phyloP scores from a whole-genome alignment of 2,329 filamentous ascomycete genomes.

The Cercospora citrullina region DNA sequence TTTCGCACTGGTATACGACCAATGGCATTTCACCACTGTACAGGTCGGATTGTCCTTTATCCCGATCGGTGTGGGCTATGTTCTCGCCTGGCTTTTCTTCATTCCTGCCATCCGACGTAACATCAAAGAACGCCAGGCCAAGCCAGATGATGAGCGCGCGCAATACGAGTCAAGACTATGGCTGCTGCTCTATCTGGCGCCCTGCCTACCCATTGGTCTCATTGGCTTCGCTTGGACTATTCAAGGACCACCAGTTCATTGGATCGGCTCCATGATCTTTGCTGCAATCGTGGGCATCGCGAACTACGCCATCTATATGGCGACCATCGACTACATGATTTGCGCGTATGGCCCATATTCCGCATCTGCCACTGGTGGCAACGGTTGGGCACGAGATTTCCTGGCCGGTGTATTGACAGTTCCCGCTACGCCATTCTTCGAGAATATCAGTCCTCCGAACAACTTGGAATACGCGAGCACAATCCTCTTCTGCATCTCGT shows the following conservation, averaged over 20 bases:
- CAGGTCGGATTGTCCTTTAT: constrained; percentile 64
- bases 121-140: constrained; percentile 47
- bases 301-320: constrained; percentile 63
- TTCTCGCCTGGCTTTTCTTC: constrained; percentile 63
- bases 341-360: constrained; percentile 73
- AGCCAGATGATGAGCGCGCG: constrained; percentile 54
- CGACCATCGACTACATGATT: constrained; percentile 76
- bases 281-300: constrained; percentile 69
- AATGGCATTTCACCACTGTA: constrained; percentile 65
- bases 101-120: constrained; percentile 58
- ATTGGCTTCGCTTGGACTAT: constrained; percentile 74
- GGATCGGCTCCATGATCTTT: constrained; percentile 70
- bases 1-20: constrained; percentile 66
- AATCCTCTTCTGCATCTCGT: constrained; percentile 54
- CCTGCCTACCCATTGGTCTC: constrained; percentile 66
- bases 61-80: constrained; percentile 67
- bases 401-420: constrained; percentile 71
- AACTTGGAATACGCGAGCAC: constrained; percentile 59
- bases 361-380: constrained; percentile 73
- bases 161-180: constrained; percentile 67
- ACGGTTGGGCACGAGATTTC: constrained; percentile 73
- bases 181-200: constrained; percentile 65
- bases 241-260: constrained; percentile 63
- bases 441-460: constrained; percentile 40
- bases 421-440: constrained; percentile 63